These are phyloP conservation scores for Caryopteris hybrid DNA, from an alignment of 305 asterid species.

Conservation along the genomic window DNA sequence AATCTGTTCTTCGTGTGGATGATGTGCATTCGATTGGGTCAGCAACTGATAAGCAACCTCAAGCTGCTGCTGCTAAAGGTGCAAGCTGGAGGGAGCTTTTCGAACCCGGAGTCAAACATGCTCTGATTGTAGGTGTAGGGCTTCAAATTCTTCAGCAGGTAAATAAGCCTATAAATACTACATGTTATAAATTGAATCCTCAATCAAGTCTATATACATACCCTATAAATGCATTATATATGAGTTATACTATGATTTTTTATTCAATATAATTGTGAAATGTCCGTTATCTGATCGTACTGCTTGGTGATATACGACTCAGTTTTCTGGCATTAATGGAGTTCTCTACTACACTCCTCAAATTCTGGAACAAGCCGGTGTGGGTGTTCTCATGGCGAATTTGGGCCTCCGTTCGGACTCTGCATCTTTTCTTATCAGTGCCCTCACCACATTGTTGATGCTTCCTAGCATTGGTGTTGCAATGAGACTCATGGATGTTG, in stretches of 20 bases:
- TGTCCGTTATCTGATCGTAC: too few relatives aligned
- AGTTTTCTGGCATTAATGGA: conserved; percentile 96
- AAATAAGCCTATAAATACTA: background rate
- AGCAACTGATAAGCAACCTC: conserved; percentile 42
- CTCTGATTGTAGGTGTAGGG: conserved; percentile 83
- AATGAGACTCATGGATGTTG: conserved; percentile 90
- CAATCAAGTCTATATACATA: background rate
- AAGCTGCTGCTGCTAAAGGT: conserved; percentile 34
- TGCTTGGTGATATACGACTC: too few relatives aligned
- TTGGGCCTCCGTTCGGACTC: conserved; percentile 83
- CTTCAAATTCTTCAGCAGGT: conserved; percentile 98
- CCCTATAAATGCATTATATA: background rate
- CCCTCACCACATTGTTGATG: conserved; percentile 77
- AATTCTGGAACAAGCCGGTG: conserved; percentile 98
- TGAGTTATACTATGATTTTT: background rate
- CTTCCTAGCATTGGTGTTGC: conserved; percentile 95
- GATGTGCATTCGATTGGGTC: conserved; percentile 46
- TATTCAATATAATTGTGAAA: too few relatives aligned
- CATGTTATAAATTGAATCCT: background rate
- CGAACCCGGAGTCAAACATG: conserved; percentile 93
- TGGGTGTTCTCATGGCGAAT: conserved; percentile 70
- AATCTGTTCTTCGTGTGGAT: conserved; percentile 59
- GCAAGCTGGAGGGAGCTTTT: conserved; percentile 73
- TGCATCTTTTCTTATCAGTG: conserved; percentile 83
- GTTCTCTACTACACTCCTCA: conserved; percentile 97